Evolutionary conservation across 2,329 filamentous ascomycete genomes (phyloP).

Genomic region (Aspergillus felis): DNA sequence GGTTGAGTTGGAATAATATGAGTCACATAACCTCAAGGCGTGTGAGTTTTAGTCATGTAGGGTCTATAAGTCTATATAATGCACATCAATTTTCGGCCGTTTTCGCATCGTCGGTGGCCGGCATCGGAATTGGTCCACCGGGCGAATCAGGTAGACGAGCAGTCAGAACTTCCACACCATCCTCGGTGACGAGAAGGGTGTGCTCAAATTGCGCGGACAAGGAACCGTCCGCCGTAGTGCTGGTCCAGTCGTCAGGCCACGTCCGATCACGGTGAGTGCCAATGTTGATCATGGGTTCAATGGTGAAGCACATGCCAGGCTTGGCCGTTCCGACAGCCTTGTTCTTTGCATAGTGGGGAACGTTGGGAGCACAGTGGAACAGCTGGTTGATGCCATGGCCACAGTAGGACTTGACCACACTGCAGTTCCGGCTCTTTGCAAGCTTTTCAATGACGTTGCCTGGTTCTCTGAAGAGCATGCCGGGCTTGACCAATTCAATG

Average conservation of each 20-base stretch:
- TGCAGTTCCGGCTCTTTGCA: conserved; percentile 79
- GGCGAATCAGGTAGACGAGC: conserved; percentile 69
- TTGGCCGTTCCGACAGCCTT: conserved; percentile 94
- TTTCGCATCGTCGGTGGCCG: conserved; percentile 18
- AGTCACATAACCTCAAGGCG: not conserved
- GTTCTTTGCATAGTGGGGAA: conserved; percentile 97
- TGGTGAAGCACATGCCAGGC: conserved; percentile 97
- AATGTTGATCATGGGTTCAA: conserved; percentile 96
- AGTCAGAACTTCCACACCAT: conserved; percentile 76
- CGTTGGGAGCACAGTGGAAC: conserved; percentile 90
- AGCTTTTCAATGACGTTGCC: conserved; percentile 95
- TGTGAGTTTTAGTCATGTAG: not conserved
- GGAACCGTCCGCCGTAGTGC: conserved; percentile 84
- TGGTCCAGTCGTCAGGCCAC: conserved; percentile 99
- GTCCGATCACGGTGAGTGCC: conserved; percentile 90
- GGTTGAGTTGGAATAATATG: not conserved
- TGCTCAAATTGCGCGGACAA: conserved; percentile 94
- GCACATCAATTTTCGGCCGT: not conserved
- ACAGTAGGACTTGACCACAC: conserved; percentile 92
- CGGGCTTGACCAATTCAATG: conserved; percentile 89
- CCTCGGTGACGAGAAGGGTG: conserved; percentile 76
- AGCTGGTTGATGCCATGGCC: conserved; percentile 91
- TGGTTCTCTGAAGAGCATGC: conserved; percentile 86
- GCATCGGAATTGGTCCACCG: conserved; percentile 66
- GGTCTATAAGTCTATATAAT: not conserved